Conservation (phyloP, 2,329 filamentous ascomycete species). For the Pseudogymnoascus sp. region DNA sequence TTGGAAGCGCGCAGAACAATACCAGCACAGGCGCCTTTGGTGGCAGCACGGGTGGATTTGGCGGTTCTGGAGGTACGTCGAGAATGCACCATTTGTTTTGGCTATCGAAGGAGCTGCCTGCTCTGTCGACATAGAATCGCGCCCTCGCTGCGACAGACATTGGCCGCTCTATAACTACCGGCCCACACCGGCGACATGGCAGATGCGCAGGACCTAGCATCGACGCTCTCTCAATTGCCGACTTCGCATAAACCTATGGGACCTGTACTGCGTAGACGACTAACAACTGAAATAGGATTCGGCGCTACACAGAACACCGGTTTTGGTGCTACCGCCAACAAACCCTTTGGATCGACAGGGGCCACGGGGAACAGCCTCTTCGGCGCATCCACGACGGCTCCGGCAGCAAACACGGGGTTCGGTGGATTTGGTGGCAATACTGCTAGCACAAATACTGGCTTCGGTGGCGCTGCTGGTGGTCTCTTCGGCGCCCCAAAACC, state of each 20-base stretch:
- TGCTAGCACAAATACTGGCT: constrained; percentile 19
- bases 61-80: constrained; percentile 33
- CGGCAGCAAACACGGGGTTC: constrained; percentile 29
- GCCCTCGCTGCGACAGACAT: not conserved
- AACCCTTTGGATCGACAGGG: constrained; percentile 41
- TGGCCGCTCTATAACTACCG: not conserved
- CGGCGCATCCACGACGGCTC: constrained; percentile 32
- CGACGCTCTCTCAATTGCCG: not conserved
- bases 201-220: not conserved
- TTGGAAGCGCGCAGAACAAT: constrained; percentile 32
- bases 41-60: constrained; percentile 28
- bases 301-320: constrained; percentile 33
- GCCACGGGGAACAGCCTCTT: constrained; percentile 46
- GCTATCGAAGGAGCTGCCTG: not conserved
- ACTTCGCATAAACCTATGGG: not conserved
- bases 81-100: constrained; percentile 13
- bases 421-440: constrained; percentile 38
- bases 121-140: not conserved
- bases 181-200: not conserved
- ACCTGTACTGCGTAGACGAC: not conserved
- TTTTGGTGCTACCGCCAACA: constrained; percentile 26
- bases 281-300: constrained; percentile 30
- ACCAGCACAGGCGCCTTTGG: constrained; percentile 35
- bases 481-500: constrained; percentile 25
- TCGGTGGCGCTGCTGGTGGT: constrained; percentile 19